phyloP scores from a whole-genome alignment of 805 yeast genomes.

The Metschnikowia lochheadii region DNA sequence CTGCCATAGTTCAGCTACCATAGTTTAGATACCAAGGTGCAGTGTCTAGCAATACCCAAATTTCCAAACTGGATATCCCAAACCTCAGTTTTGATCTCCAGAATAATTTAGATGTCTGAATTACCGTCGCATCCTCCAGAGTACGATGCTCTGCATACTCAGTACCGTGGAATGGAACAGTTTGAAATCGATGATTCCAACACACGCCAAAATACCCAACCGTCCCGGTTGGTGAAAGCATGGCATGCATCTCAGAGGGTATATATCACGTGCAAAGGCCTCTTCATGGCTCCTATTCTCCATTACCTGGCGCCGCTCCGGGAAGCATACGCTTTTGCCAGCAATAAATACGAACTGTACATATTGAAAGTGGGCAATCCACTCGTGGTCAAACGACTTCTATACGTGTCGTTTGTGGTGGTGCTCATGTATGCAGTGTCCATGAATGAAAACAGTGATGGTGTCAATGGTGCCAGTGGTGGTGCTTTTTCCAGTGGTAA shows the following conservation, averaged over 20 bases:
- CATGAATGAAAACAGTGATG: conserved; percentile 46
- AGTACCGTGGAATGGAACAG: conserved; percentile 21
- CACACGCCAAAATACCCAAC: not conserved
- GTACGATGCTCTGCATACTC: conserved; percentile 1
- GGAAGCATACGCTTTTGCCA: conserved; percentile 41
- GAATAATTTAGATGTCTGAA: not conserved
- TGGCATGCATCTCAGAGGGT: conserved; percentile 32
- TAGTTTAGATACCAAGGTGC: too few species aligned
- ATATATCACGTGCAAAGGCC: conserved; percentile 33
- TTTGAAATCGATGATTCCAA: conserved; percentile 35
- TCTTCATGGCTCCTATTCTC: conserved; percentile 41
- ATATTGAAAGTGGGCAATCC: conserved; percentile 80
- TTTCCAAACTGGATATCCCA: too few species aligned
- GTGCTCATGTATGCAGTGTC: conserved; percentile 53
- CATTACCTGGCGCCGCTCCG: conserved; percentile 49
- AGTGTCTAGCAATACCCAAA: too few species aligned
- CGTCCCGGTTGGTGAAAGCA: conserved; percentile 24
- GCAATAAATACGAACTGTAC: conserved; percentile 49
- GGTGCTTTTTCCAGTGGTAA: conserved; percentile 48
- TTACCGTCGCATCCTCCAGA: conserved; percentile 3
- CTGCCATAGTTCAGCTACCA: too few species aligned
- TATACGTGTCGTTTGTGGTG: conserved; percentile 68
- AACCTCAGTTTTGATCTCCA: too few species aligned
- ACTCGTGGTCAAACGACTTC: conserved; percentile 68
- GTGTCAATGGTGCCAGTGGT: conserved; percentile 36